Conservation (phyloP, 2,329 filamentous ascomycete species). For the Tolypocladium album region DNA sequence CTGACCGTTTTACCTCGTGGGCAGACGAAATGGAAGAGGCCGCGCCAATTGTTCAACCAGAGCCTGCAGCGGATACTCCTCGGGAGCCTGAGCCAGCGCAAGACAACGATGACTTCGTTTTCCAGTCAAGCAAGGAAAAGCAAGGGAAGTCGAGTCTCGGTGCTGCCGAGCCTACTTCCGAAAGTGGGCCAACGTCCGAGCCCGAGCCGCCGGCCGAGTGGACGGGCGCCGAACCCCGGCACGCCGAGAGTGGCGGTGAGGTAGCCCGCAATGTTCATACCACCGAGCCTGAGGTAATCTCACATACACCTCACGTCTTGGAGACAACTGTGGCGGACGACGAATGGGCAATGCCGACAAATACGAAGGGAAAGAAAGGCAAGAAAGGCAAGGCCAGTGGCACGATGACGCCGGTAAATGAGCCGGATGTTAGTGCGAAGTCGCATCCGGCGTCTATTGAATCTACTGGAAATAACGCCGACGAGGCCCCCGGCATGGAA, state of each 20-base stretch:
- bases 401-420: not conserved
- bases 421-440: not conserved
- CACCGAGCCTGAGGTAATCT: not conserved
- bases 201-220: not conserved
- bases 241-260: not conserved
- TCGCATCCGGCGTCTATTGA: not conserved
- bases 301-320: not conserved
- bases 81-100: not conserved
- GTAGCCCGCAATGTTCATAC: not conserved
- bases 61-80: not conserved
- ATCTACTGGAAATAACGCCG: not conserved
- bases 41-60: not conserved
- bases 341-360: conserved; percentile 7
- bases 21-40: conserved; percentile 7
- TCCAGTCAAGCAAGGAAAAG: conserved; percentile 27
- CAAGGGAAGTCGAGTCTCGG: conserved; percentile 6
- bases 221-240: not conserved
- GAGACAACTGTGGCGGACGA: conserved; percentile 1
- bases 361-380: conserved; percentile 27
- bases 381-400: conserved; percentile 17
- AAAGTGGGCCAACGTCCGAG: not conserved
- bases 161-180: not conserved
- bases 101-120: conserved; percentile 14
- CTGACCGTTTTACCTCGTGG: conserved; percentile 2
- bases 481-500: not conserved